Evolutionary conservation across 176 grass and related monocot genomes (phyloP).

Genomic region (Sorghum bicolor): DNA sequence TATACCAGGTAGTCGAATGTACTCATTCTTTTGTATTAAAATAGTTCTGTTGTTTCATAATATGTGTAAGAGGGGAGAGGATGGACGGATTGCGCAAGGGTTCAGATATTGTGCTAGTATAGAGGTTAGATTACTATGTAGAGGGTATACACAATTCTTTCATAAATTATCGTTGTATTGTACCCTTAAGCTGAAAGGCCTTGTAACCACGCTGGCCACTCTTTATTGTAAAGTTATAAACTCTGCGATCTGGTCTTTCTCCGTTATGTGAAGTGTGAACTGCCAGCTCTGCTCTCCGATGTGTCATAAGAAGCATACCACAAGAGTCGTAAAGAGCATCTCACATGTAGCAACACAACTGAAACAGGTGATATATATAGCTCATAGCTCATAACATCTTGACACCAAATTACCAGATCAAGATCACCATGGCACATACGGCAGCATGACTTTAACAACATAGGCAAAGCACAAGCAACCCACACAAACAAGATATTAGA

Average conservation of each 20-base stretch:
- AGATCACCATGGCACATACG: too few relatives aligned
- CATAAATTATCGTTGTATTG: conserved; percentile 37
- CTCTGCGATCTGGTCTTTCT: not conserved
- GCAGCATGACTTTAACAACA: too few relatives aligned
- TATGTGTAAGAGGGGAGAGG: conserved; percentile 18
- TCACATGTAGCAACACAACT: too few relatives aligned
- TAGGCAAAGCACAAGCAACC: too few relatives aligned
- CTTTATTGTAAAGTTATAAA: not conserved
- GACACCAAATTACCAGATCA: too few relatives aligned
- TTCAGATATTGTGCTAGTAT: conserved; percentile 12
- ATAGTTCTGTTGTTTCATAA: conserved; percentile 24
- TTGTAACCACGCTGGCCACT: not conserved
- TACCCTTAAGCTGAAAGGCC: not conserved
- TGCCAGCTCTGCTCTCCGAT: not conserved
- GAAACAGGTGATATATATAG: too few relatives aligned
- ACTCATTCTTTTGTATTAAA: conserved; percentile 49
- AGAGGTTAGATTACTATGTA: conserved; percentile 8
- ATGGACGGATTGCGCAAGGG: not conserved
- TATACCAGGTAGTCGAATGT: conserved; percentile 22
- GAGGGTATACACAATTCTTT: conserved; percentile 28
- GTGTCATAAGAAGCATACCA: too few relatives aligned
- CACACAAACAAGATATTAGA: too few relatives aligned
- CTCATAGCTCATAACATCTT: too few relatives aligned
- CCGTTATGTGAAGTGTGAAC: not conserved
- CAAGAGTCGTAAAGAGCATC: too few relatives aligned